Evolutionary conservation across 2,329 filamentous ascomycete genomes (phyloP), one percentile per base, ranked within the genome.

Genomic region (Phyllosticta capitalensis): DNA sequence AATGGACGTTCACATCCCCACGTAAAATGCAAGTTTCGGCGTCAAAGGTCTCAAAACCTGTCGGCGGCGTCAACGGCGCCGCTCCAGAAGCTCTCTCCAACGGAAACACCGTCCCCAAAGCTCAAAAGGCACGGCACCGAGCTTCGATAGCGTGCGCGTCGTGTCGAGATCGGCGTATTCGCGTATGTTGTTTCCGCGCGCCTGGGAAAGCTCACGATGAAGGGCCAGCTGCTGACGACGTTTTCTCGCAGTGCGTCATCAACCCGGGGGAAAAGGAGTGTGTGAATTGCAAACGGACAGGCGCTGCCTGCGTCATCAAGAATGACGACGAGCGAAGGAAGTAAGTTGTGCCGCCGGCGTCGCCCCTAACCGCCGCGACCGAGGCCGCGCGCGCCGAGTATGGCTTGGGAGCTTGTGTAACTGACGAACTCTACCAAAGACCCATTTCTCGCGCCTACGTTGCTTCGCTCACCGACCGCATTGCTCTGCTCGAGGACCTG

Each of bases 401-500:
- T 1, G 17, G 49, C 45, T 14, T 55, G 20, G 10, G 49, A 21
- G 17, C 26, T 48, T 49, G 9, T 6, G 33, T 51, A 26, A 52
- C 28, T 61, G 24, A 33, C 28, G 22, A 17, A 21, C 61, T 58
- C 33, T 56, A 28, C 52, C 5, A 38, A 38, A 82, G 80, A 45
- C 81, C 81, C 7, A 81, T 83, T 33, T 83, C 80, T 20, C 79
- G 81, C 66, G 81, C 81, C 57, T 83, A 83, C 67, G 81, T 82
- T 76, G 79, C 77, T 49, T 82, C 79, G 1, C 71, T 83, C 10
- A 80, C 79, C n/a, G 78, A 80, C 22, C 75, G 81, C 4, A 80
- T 83, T 51, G 71, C 74, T 7, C 63, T 83, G 61, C 72, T 83
- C 0, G 81, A 83, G 68, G 69, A 69, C 17, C 74, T 83, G 75